Percentiles rank a stretch among this genome's conserved stretches.
Conservation (phyloP, 257 asterid species). For the Ophiorrhiza pumila region DNA sequence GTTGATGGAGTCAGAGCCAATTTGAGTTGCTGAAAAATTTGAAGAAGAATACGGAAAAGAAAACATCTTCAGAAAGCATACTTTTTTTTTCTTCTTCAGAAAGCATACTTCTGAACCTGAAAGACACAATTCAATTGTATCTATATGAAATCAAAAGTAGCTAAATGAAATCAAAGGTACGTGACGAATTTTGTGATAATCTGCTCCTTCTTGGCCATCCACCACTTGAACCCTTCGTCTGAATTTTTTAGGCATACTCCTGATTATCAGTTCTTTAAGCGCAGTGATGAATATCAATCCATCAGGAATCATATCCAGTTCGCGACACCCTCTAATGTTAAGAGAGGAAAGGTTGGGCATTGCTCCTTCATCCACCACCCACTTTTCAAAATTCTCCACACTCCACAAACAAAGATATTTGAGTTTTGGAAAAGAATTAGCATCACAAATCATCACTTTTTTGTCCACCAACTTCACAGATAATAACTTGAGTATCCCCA, state of each 20-base stretch:
- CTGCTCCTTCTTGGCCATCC: not conserved
- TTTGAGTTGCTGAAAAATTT: too few relatives aligned
- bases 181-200: too few relatives aligned
- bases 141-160: too few relatives aligned
- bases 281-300: not conserved
- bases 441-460: not conserved
- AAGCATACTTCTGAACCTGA: too few relatives aligned
- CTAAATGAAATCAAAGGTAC: not conserved
- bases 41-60: too few relatives aligned
- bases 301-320: conserved; percentile 1
- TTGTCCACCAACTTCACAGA: not conserved
- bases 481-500: not conserved
- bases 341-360: not conserved
- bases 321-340: accelerated
- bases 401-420: not conserved
- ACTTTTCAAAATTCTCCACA: too few relatives aligned
- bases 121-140: too few relatives aligned
- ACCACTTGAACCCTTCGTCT: not conserved
- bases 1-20: too few relatives aligned
- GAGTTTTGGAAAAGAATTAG: not conserved
- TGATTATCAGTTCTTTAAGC: not conserved
- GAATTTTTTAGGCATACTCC: not conserved
- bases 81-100: too few relatives aligned
- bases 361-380: not conserved
- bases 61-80: too few relatives aligned